Evolutionary conservation across 768 basidiomycete species (phyloP), one percentile per base, ranked within the genome.

Genomic region (Xerocomus brunneocitrinus): DNA sequence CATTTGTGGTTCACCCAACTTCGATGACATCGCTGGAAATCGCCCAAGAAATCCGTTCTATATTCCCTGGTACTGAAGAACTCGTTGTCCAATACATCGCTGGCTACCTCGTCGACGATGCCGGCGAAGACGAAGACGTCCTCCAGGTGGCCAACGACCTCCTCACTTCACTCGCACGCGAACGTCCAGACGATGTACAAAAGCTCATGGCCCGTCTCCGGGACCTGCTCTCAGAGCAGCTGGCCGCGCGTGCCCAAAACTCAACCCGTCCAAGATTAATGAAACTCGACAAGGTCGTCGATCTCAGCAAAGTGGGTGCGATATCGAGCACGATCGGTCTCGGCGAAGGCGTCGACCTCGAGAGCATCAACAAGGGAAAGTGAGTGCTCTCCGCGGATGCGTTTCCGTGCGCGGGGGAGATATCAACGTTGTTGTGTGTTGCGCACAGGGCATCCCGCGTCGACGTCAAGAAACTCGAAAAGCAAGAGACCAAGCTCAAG

Each of bases 341-440:
- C 45, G 76, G 81, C 0, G 89, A 91, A 57, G 89, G 89, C 13
- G 90, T 94, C 36, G 92, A 95, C 68, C 74, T 95, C 49, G 91
- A 92, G 70, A 90, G 89, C 36, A 91, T 92, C 50, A 93, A 92
- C 73, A 94, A 95, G 78, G 91, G 89, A 76, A 94, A 94, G 89
- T 91, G 66, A 70, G 75, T 67, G 69, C 74, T 12, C 22, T 28
- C 19, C 28, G 19, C 34, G 40, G 22, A 13, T 16, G 24, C 10
- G 28, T 36, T 16, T 10, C 32, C 31, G 4, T 13, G 39, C 8
- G 24, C 36, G 13, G 8, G 24, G 31, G 50, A 27, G 58, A 46
- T 52, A 40, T 39, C 12, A 56, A 47, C 25, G n/a, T 53, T 30
- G 49, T 43, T 8, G 49, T 42, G 43, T 47, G 50, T 55, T 56